These are phyloP conservation scores for Lodderomyces jiufengensis DNA, from an alignment of 1,139 yeast genomes.

Conservation along the genomic window DNA sequence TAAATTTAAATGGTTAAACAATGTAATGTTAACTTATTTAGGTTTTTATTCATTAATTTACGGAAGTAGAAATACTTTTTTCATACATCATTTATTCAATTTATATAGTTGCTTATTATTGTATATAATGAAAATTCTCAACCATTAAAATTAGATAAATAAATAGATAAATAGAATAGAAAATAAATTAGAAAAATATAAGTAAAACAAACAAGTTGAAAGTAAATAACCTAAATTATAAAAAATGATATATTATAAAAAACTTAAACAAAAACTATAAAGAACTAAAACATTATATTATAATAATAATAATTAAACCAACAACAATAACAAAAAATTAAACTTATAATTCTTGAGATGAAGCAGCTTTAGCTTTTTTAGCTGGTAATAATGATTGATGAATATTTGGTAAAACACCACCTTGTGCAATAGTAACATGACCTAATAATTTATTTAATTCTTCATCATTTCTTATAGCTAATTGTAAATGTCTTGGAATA, in stretches of 20 bases:
- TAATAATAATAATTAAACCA: no score
- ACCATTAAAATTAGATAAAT: no score
- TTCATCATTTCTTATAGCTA: slow-evolving; percentile 54
- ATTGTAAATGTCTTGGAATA: slow-evolving; percentile 51
- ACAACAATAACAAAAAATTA: not conserved
- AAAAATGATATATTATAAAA: no score
- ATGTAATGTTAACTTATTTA: slow-evolving; percentile 37
- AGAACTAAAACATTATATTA: slow-evolving; percentile 4
- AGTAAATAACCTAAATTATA: no score
- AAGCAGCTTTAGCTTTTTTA: slow-evolving; percentile 79
- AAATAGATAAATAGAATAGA: no score
- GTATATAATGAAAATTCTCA: no score
- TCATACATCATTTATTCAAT: slow-evolving; percentile 67
- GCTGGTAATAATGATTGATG: slow-evolving; percentile 95
- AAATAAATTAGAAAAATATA: no score
- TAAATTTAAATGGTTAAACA: slow-evolving; percentile 19
- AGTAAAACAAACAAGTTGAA: no score
- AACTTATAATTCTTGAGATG: slow-evolving; percentile 77
- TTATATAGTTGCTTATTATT: slow-evolving; percentile 43
- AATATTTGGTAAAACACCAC: slow-evolving; percentile 97
- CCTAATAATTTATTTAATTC: slow-evolving; percentile 66
- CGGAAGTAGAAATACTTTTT: slow-evolving; percentile 67
- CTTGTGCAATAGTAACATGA: slow-evolving; percentile 92
- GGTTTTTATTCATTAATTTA: slow-evolving; percentile 54
- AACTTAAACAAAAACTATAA: no score